Conservation (phyloP, 257 asterid genomes). For the Solanum appendiculatum region DNA sequence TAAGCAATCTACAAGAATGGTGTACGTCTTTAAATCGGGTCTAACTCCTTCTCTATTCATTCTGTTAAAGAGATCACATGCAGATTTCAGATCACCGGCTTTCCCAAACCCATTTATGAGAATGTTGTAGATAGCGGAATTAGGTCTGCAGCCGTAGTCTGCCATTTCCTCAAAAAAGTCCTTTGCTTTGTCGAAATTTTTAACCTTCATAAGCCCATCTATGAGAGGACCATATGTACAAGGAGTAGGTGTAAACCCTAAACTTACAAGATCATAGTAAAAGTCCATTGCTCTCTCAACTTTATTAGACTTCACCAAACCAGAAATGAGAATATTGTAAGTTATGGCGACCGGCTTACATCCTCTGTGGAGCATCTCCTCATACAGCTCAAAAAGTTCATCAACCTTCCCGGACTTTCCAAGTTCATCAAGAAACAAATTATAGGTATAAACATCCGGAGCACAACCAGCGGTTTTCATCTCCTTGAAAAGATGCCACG, state of each 20-base stretch:
- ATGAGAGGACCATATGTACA: constrained; percentile 93
- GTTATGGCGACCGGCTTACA: constrained; percentile 60
- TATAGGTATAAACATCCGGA: constrained; percentile 62
- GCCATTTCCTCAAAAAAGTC: constrained; percentile 69
- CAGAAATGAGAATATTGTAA: constrained; percentile 73
- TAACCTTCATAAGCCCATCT: constrained; percentile 69
- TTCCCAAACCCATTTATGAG: constrained; percentile 90
- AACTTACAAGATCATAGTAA: constrained; percentile 67
- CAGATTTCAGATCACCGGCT: constrained; percentile 62
- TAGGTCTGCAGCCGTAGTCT: constrained; percentile 71
- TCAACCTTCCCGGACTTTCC: constrained; percentile 65
- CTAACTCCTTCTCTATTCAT: constrained; percentile 80
- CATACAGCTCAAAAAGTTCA: constrained; percentile 53
- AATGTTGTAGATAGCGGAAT: constrained; percentile 78
- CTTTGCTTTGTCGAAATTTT: constrained; percentile 56
- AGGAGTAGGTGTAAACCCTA: constrained; percentile 84
- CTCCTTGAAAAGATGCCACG: constrained; percentile 56
- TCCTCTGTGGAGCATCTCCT: constrained; percentile 69
- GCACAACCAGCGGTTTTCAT: constrained; percentile 65
- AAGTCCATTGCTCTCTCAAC: constrained; percentile 62
- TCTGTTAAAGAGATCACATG: constrained; percentile 53
- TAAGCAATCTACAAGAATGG: constrained; percentile 75
- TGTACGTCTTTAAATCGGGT: constrained; percentile 85
- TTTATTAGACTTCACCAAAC: constrained; percentile 66
- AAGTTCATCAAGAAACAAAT: constrained; percentile 75